Conservation (phyloP, 1,284 basidiomycete genomes). For the Moesziomyces parantarcticus region DNA sequence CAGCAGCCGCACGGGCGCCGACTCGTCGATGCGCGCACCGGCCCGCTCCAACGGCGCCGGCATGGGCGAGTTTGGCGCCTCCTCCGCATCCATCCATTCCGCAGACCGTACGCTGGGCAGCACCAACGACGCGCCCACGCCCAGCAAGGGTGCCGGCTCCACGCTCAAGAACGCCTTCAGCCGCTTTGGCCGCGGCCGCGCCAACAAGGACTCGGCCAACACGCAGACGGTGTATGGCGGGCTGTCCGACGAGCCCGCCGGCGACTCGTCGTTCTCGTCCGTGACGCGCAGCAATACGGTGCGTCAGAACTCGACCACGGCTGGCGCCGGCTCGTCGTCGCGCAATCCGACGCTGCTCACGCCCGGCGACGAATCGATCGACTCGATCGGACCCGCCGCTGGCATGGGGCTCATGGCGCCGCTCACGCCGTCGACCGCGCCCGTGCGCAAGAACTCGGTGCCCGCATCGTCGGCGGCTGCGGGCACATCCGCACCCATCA, state of each 20-base stretch:
- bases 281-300: constrained; percentile 29
- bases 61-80: constrained; percentile 52
- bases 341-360: constrained; percentile 13
- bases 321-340: constrained; percentile 15
- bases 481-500: constrained; percentile 3
- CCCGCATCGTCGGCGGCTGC: constrained; percentile 1
- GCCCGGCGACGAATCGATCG: constrained; percentile 40
- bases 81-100: constrained; percentile 50
- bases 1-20: constrained; percentile 35
- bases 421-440: constrained; percentile 37
- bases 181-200: constrained; percentile 50
- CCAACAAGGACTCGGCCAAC: constrained; percentile 49
- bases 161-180: constrained; percentile 57
- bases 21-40: constrained; percentile 11
- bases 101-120: constrained; percentile 33
- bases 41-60: constrained; percentile 32
- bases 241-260: constrained; percentile 35
- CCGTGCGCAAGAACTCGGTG: constrained; percentile 18
- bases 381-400: constrained; percentile 31
- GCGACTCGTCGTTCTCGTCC: constrained; percentile 40
- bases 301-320: constrained; percentile 29
- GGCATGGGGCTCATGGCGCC: constrained; percentile 55
- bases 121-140: constrained; percentile 14
- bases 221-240: constrained; percentile 49
- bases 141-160: constrained; percentile 45